Percentiles rank a stretch among this genome's conserved stretches.
Conservation (phyloP, 352 stramenopile genomes). For the Globisporangium lucens region DNA sequence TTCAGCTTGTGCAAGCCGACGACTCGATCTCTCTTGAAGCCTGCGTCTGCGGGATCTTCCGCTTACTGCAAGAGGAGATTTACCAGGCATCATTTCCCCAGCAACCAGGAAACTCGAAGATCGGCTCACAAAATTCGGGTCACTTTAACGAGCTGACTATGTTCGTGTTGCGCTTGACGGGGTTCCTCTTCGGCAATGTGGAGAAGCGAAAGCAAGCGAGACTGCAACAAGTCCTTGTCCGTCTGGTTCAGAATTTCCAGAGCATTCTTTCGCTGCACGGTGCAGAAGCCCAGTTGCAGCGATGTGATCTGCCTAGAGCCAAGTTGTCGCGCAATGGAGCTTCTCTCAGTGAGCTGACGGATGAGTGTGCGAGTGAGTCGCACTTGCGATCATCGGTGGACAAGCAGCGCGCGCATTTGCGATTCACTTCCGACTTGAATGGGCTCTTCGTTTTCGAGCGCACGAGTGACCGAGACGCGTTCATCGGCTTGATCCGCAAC, state of each 20-base stretch:
- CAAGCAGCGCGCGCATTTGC: slow-evolving; percentile 51
- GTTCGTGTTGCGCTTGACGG: slow-evolving; percentile 32
- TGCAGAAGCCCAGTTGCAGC: not conserved
- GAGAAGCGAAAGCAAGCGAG: slow-evolving; percentile 18
- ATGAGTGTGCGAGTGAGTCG: slow-evolving; percentile 10
- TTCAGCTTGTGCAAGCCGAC: slow-evolving; percentile 22
- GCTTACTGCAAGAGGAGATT: slow-evolving; percentile 52
- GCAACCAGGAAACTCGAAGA: not conserved
- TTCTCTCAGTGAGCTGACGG: not conserved
- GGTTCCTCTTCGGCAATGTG: slow-evolving; percentile 29
- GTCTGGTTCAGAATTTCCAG: slow-evolving; percentile 29
- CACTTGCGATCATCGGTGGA: slow-evolving; percentile 21
- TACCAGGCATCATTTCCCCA: slow-evolving; percentile 26
- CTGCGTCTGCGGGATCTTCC: slow-evolving; percentile 37
- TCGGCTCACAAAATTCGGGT: not conserved
- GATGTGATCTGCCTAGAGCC: slow-evolving; percentile 9
- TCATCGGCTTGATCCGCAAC: slow-evolving; percentile 31
- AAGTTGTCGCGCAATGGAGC: not conserved
- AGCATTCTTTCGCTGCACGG: slow-evolving; percentile 20
- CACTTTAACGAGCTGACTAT: slow-evolving; percentile 29
- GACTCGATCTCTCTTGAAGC: slow-evolving; percentile 26
- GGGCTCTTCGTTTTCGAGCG: slow-evolving; percentile 43
- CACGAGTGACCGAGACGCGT: slow-evolving; percentile 29
- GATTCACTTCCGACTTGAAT: slow-evolving; percentile 42
- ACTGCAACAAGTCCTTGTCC: slow-evolving; percentile 32